These are phyloP conservation scores for Gynochthodes officinalis DNA, from an alignment of 257 asterid species.

Conservation along the genomic window DNA sequence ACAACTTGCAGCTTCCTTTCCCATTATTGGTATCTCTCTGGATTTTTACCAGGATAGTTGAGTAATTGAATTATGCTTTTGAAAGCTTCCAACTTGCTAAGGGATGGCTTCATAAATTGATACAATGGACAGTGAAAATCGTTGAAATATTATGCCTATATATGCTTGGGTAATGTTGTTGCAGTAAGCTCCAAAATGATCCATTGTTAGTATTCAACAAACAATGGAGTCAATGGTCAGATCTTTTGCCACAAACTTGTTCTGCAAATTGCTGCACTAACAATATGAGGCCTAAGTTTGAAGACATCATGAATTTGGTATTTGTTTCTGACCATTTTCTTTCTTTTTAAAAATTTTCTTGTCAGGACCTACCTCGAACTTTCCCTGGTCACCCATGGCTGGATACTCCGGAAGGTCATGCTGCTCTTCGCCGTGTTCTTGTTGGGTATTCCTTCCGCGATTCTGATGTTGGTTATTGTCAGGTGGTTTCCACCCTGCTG, in stretches of 20 bases:
- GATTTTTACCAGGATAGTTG: neutral
- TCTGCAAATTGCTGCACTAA: neutral
- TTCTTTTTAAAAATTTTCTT: constrained; percentile 11
- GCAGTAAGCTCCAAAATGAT: too few species aligned
- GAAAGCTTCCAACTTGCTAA: neutral
- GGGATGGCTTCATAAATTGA: neutral
- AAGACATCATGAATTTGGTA: neutral
- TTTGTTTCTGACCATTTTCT: neutral
- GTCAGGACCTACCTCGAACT: constrained; percentile 94
- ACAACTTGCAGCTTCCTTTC: neutral
- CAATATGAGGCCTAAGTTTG: too few species aligned
- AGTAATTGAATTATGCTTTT: neutral
- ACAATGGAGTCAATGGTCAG: neutral
- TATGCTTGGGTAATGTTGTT: neutral
- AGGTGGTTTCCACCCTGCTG: constrained; percentile 45
- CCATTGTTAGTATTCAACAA: neutral
- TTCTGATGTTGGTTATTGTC: constrained; percentile 98
- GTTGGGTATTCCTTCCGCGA: constrained; percentile 96
- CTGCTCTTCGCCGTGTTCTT: constrained; percentile 93
- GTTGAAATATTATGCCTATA: neutral
- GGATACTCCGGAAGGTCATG: constrained; percentile 90
- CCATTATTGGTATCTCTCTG: neutral
- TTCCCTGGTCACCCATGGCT: constrained; percentile 99
- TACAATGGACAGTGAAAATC: neutral
- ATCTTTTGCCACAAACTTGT: neutral